Evolutionary conservation across 352 stramenopile species (phyloP), one percentile per base, ranked within the genome.

Genomic region (Globisporangium canariense): DNA sequence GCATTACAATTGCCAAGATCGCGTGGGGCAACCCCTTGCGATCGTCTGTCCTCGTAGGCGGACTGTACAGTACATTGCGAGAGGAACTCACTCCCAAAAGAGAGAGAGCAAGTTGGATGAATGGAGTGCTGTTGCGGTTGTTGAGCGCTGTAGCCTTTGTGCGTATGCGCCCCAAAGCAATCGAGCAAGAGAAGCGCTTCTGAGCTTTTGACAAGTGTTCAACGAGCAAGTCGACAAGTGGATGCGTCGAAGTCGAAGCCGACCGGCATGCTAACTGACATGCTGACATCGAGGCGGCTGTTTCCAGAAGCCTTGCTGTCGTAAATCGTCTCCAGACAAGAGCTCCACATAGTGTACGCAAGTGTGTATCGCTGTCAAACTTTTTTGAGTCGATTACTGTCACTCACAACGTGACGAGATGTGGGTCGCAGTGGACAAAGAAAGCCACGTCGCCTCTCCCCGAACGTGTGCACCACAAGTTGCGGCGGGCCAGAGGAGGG

Each of bases 311-410:
- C n/a, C 55, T 20, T 20, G 30, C 6, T 60, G 53, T 60, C 55
- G 55, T 60, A 51, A 46, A 60, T 60, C 36, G 54, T 60, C 54
- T 34, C 28, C 34, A 46, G 1, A 18, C 14, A 50, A 38, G 6
- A 50, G 36, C 13, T 30, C n/a, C 14, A 8, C 36, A 22, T 62
- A 62, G 25, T 54, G 56, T 62, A 62, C 41, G 41, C 56, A 34
- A 54, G 28, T 62, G 56, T 62, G 56, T 62, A 45, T 28, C 2
- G 40, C 22, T 18, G 45, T 34, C 34, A 5, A 58, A 28, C 14
- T 30, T 32, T 28, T 28, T 56, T 28, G 16, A 60, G 57, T 46
- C 9, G 22, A 20, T 13, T 16, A 36, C 14, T 36, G 20, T 30
- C 22, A 18, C 16, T 40, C 7, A 62, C 57, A 43, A 62, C 43